Percentiles rank a stretch among this genome's conserved stretches.
phyloP scores from a whole-genome alignment of 768 basidiomycete genomes.

The Exidia glandulosa region DNA sequence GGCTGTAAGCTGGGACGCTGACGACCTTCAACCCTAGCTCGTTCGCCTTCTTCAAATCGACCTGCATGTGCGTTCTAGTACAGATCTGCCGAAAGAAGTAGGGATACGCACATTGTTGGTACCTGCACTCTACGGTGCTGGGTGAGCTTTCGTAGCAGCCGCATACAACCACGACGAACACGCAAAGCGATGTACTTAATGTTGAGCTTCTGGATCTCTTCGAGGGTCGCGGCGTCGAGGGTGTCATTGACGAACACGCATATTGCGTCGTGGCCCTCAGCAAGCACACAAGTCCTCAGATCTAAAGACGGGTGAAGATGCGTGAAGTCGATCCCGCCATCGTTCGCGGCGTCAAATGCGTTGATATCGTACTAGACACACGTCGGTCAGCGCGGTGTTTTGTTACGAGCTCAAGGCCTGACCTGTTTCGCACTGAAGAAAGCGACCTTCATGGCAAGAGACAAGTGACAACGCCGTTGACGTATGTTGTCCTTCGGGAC shows the following conservation, averaged over 20 bases:
- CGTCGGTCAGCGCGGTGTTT: neutral
- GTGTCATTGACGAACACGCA: conserved; percentile 13
- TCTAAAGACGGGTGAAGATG: conserved; percentile 5
- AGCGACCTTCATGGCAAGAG: conserved; percentile 5
- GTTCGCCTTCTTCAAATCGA: conserved; percentile 10
- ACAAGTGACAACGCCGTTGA: too few relatives aligned
- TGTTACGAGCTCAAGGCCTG: neutral
- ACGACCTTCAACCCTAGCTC: conserved; percentile 9
- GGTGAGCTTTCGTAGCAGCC: neutral
- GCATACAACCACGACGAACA: neutral
- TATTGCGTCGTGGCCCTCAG: conserved; percentile 7
- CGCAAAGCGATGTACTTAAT: conserved; percentile 9
- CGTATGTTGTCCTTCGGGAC: too few relatives aligned
- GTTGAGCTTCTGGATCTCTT: conserved; percentile 4
- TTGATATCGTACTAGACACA: neutral
- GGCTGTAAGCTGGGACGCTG: conserved; percentile 12
- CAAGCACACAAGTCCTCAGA: conserved; percentile 3
- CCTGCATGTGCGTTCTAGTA: conserved; percentile 1
- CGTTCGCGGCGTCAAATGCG: neutral
- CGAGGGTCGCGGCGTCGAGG: conserved; percentile 4
- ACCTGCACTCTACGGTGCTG: neutral
- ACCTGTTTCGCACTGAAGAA: conserved; percentile 11
- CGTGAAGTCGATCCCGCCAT: conserved; percentile 5
- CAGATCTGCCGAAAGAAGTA: neutral
- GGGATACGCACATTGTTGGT: neutral